Evolutionary conservation across 2,329 filamentous ascomycete species (phyloP).

Genomic region (Ceratocystis harringtonii): DNA sequence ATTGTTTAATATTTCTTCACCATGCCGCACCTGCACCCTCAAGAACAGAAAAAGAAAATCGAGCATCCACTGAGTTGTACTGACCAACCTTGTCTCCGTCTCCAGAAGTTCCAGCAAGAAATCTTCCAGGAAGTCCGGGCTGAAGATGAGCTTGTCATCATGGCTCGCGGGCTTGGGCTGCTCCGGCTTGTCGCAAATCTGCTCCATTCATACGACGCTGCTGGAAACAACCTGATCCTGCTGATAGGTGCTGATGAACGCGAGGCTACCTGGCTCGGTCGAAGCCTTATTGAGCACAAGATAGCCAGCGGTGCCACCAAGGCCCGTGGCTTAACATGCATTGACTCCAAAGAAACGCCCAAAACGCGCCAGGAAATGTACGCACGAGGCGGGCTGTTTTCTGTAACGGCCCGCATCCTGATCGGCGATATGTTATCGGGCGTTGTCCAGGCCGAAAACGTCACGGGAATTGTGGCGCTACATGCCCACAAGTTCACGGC

Average conservation of each 20-base stretch:
- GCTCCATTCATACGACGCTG: conserved; percentile 90
- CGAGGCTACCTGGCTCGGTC: conserved; percentile 94
- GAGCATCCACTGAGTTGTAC: neutral
- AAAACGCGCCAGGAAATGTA: conserved; percentile 91
- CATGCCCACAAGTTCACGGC: conserved; percentile 79
- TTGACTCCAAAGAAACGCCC: conserved; percentile 88
- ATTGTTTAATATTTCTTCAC: neutral
- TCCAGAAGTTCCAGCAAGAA: conserved; percentile 77
- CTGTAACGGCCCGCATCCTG: conserved; percentile 86
- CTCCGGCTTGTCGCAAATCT: conserved; percentile 90
- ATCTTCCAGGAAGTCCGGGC: conserved; percentile 79
- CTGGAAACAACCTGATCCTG: conserved; percentile 82
- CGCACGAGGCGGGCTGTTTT: conserved; percentile 74
- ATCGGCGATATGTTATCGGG: conserved; percentile 85
- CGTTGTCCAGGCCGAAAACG: conserved; percentile 63
- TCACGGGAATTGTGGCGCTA: conserved; percentile 75
- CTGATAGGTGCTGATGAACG: conserved; percentile 79
- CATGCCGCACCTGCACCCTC: too few species aligned
- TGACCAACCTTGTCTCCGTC: neutral
- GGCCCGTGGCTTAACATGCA: conserved; percentile 71
- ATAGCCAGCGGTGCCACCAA: conserved; percentile 53
- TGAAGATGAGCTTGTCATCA: conserved; percentile 85
- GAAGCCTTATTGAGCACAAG: conserved; percentile 88
- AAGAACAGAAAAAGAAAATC: too few species aligned
- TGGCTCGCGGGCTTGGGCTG: conserved; percentile 82